Percentiles rank a stretch among this genome's conserved stretches.
These are phyloP conservation scores for Collybiopsis luxurians DNA, from an alignment of 768 basidiomycete species.

Conservation along the genomic window DNA sequence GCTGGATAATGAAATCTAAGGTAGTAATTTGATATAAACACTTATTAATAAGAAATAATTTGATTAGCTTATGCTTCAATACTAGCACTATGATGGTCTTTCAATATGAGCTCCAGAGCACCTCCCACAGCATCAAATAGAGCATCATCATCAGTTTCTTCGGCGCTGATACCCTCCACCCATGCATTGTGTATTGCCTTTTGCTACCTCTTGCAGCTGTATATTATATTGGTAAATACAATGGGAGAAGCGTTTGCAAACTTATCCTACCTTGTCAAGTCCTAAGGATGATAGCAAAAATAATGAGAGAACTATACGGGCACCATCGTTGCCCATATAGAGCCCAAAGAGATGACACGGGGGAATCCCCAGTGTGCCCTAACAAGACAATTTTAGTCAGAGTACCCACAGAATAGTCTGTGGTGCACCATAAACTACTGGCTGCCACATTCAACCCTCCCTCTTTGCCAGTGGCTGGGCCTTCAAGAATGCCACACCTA, in stretches of 20 bases:
- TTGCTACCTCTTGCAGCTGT: constrained; percentile 32
- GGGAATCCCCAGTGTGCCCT: constrained; percentile 34
- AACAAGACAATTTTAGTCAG: too few species aligned
- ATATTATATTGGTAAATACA: constrained; percentile 1
- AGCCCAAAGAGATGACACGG: constrained; percentile 35
- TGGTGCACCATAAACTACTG: constrained; percentile 33
- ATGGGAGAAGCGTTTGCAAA: constrained; percentile 5
- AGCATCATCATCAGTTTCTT: constrained; percentile 20
- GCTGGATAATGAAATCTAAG: constrained; percentile 29
- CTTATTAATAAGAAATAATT: constrained; percentile 7
- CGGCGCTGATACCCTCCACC: constrained; percentile 21
- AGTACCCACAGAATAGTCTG: too few species aligned
- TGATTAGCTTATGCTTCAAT: constrained; percentile 21
- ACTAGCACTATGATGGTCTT: constrained; percentile 17
- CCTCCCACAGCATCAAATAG: constrained; percentile 26
- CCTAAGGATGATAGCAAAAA: constrained; percentile 35
- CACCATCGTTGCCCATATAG: constrained; percentile 32
- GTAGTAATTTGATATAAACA: constrained; percentile 27
- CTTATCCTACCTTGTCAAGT: constrained; percentile 33
- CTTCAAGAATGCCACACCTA: too few species aligned
- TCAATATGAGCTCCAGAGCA: constrained; percentile 27
- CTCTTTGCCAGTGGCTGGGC: too few species aligned
- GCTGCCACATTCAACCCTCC: too few species aligned
- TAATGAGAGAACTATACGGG: constrained; percentile 29
- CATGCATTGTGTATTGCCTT: constrained; percentile 32